Conservation (phyloP, 2,329 filamentous ascomycete genomes). For the Trichoderma arundinaceum region DNA sequence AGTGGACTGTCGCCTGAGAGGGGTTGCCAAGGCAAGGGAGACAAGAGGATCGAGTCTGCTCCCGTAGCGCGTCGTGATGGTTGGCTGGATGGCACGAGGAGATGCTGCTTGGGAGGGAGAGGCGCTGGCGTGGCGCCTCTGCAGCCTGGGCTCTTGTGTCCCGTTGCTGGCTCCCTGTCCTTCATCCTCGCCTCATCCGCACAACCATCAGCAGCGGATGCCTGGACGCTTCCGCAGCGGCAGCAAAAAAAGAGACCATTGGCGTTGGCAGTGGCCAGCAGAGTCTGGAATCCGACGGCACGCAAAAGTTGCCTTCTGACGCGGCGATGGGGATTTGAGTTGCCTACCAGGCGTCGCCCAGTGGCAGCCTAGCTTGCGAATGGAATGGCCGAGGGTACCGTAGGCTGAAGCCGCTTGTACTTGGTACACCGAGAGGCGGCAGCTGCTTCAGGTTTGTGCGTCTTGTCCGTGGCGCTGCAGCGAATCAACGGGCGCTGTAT, state of each 20-base stretch:
- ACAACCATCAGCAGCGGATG: background rate
- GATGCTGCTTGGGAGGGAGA: background rate
- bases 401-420: conserved; percentile 15
- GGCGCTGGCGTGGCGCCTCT: conserved; percentile 29
- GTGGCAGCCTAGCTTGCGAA: conserved; percentile 4
- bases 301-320: background rate
- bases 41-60: background rate
- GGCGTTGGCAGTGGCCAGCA: background rate
- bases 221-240: too few relatives aligned
- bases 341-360: conserved; percentile 12
- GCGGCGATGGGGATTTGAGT: conserved; percentile 2
- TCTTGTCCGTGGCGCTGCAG: background rate
- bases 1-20: background rate
- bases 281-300: too few relatives aligned
- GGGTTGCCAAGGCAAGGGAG: conserved; percentile 17
- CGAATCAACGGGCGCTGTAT: conserved; percentile 3
- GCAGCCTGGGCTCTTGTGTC: conserved; percentile 19
- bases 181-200: conserved; percentile 12
- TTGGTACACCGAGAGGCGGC: background rate
- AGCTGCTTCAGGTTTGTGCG: too few relatives aligned
- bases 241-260: background rate
- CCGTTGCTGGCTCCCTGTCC: background rate
- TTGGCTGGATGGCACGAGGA: background rate
- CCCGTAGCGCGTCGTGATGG: background rate
- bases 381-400: conserved; percentile 24